Evolutionary conservation across 805 yeast species (phyloP).

Genomic region (Vanderwaltozyma tropicalis): DNA sequence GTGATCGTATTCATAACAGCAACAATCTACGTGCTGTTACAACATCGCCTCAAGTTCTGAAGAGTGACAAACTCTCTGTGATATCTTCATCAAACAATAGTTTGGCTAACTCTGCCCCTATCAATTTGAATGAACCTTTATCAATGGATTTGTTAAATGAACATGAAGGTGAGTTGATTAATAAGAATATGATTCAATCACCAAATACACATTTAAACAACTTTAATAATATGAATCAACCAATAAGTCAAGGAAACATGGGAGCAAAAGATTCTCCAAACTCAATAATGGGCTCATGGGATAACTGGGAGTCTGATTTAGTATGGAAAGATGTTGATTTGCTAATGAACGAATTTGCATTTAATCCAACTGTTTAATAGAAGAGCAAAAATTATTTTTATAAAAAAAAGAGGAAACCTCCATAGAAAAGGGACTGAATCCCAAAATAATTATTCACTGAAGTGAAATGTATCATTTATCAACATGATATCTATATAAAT

Average conservation of each 20-base stretch:
- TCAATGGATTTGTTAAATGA: neutral
- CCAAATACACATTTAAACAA: neutral
- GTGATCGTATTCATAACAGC: neutral
- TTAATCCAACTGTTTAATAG: slow-evolving; percentile 43
- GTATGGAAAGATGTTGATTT: slow-evolving; percentile 72
- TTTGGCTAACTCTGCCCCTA: slow-evolving; percentile 1
- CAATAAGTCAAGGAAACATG: neutral
- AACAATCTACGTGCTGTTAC: neutral
- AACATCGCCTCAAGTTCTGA: neutral
- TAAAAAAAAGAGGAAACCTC: no score
- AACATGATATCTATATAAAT: no score
- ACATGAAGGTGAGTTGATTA: neutral
- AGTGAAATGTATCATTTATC: no score
- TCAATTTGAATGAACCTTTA: neutral
- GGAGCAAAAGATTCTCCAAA: slow-evolving; percentile 7
- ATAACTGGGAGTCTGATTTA: slow-evolving; percentile 35
- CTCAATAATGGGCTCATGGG: slow-evolving; percentile 29
- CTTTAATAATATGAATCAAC: neutral
- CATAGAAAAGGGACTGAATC: no score
- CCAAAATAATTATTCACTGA: no score
- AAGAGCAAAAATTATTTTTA: no score
- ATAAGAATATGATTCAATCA: no score
- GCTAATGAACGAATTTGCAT: slow-evolving; percentile 88
- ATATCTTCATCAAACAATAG: neutral
- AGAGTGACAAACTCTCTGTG: neutral